These are phyloP conservation scores for Solanum tarapatanum DNA, from an alignment of 257 asterid species.

Conservation along the genomic window DNA sequence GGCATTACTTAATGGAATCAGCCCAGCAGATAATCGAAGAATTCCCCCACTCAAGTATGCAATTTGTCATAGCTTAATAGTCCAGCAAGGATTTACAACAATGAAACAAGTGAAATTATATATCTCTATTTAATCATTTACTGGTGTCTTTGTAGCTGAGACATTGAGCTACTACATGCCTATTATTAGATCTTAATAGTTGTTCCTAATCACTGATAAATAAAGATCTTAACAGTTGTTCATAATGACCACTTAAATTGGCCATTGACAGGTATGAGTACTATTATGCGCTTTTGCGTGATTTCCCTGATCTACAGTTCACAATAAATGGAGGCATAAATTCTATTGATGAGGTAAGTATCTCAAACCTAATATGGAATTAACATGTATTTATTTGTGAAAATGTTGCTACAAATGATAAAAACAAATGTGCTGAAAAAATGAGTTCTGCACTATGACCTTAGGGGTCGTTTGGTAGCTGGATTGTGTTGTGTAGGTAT, in stretches of 20 bases:
- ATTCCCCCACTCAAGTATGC: slow-evolving; percentile 88
- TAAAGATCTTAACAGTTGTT: background rate
- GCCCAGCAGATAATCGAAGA: slow-evolving; percentile 83
- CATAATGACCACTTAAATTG: background rate
- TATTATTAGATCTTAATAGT: background rate
- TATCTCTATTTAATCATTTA: background rate
- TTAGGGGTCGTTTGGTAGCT: background rate
- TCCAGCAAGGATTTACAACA: background rate
- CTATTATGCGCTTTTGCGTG: slow-evolving; percentile 92
- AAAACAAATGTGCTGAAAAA: background rate
- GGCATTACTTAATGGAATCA: slow-evolving; percentile 90
- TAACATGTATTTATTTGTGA: background rate
- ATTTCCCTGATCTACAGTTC: slow-evolving; percentile 84
- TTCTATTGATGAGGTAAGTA: slow-evolving; percentile 66
- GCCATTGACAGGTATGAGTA: slow-evolving; percentile 56
- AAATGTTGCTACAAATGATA: background rate
- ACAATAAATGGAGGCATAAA: slow-evolving; percentile 95
- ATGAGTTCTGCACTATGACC: background rate
- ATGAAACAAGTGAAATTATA: background rate
- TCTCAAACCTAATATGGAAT: background rate
- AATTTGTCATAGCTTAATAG: background rate
- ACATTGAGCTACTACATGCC: background rate
- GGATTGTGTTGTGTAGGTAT: background rate
- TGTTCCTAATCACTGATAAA: background rate
- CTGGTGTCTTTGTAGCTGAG: background rate